Evolutionary conservation across 371 early-diverging fungal genomes (phyloP).

Genomic region (Mortierella sp.): DNA sequence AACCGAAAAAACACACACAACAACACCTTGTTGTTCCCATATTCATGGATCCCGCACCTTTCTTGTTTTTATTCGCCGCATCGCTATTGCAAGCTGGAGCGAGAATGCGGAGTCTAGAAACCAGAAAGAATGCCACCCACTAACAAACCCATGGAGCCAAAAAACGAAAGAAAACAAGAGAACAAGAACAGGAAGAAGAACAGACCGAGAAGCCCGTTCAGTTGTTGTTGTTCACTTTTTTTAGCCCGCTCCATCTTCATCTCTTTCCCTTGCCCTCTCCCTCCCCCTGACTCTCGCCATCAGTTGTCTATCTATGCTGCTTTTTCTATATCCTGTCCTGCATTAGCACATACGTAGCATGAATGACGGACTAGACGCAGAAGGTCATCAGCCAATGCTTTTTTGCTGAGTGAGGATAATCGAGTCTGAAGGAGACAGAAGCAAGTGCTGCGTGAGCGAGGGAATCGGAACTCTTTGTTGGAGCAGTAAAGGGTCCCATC

Average conservation of each 20-base stretch:
- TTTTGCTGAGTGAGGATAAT: neutral
- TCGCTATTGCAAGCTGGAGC: too few species aligned
- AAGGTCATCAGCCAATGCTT: neutral
- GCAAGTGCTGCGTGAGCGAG: too few species aligned
- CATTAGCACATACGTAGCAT: neutral
- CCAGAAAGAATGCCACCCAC: too few species aligned
- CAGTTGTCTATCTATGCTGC: neutral
- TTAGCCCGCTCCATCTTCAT: neutral
- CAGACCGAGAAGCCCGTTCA: neutral
- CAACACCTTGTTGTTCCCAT: too few species aligned
- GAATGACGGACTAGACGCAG: neutral
- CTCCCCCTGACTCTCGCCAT: constrained; percentile 8
- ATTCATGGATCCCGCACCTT: too few species aligned
- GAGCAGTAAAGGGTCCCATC: neutral
- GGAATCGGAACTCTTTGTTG: neutral
- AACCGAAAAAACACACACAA: neutral
- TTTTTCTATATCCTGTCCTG: neutral
- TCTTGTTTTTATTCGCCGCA: too few species aligned
- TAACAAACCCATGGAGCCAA: too few species aligned
- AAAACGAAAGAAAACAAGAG: neutral
- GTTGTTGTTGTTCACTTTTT: neutral
- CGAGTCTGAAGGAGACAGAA: too few species aligned
- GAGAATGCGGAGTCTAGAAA: too few species aligned
- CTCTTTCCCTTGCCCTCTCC: neutral
- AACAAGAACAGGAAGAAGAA: neutral